phyloP scores from a whole-genome alignment of 805 yeast species.

The Wickerhamiella slavikovae region DNA sequence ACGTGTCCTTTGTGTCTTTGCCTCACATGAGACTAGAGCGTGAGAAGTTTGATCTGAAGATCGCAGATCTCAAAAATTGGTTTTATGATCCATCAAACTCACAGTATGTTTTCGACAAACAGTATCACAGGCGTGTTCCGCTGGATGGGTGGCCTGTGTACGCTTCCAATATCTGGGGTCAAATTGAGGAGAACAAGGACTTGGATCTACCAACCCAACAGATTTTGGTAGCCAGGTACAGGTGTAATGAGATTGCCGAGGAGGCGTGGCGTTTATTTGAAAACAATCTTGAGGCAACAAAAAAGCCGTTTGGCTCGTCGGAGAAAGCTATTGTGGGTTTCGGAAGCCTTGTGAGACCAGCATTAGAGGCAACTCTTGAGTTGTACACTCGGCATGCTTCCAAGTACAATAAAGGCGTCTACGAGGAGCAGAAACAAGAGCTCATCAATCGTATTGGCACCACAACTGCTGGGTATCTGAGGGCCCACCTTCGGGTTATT shows the following conservation, averaged over 20 bases:
- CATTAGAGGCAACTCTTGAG: conserved; percentile 28
- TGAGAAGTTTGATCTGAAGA: conserved; percentile 43
- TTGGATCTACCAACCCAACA: conserved; percentile 94
- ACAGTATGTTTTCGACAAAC: conserved; percentile 33
- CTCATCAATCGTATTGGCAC: conserved; percentile 31
- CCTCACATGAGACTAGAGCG: conserved; percentile 73
- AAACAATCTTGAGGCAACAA: too few species aligned
- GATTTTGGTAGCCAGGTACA: conserved; percentile 77
- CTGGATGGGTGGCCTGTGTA: conserved; percentile 92
- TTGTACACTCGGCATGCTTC: conserved; percentile 55
- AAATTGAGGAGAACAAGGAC: conserved; percentile 81
- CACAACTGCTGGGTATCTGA: conserved; percentile 22
- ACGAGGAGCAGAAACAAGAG: conserved; percentile 34
- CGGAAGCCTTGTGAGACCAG: conserved; percentile 21
- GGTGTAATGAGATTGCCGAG: conserved; percentile 73
- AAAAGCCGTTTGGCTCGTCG: too few species aligned
- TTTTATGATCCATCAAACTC: conserved; percentile 22
- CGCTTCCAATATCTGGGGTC: conserved; percentile 83
- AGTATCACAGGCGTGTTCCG: conserved; percentile 72
- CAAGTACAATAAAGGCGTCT: conserved; percentile 49
- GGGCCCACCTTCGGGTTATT: conserved; percentile 21
- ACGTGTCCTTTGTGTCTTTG: conserved; percentile 58
- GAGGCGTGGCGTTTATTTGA: conserved; percentile 29
- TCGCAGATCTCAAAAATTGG: conserved; percentile 40
- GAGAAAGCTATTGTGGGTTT: too few species aligned